Evolutionary conservation across 805 yeast genomes (phyloP).

Genomic region (Candida easanensis): DNA sequence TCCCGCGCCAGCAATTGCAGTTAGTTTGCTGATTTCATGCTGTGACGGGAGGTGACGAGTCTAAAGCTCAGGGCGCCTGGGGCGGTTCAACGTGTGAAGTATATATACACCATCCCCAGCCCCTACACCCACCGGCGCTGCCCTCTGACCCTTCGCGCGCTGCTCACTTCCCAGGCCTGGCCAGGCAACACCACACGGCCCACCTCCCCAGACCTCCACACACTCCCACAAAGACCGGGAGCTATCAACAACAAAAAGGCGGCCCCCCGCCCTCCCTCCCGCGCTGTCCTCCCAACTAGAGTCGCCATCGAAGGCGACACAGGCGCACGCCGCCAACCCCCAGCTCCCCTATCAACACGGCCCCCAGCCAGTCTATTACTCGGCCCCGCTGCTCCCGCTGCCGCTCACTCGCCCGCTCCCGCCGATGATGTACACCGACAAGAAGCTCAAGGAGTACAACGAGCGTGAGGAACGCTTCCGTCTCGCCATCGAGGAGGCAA

Average conservation of each 20-base stretch:
- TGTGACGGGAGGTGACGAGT: not conserved
- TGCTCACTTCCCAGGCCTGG: not conserved
- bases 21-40: conserved; percentile 1
- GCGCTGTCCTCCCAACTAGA: not conserved
- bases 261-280: not conserved
- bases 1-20: not conserved
- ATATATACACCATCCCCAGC: no score
- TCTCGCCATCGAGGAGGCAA: conserved; percentile 28
- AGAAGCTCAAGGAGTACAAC: conserved; percentile 29
- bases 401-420: conserved; percentile 14
- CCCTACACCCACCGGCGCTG: no score
- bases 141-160: not conserved
- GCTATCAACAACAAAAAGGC: conserved; percentile 1
- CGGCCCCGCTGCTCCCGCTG: conserved; percentile 7
- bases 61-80: not conserved
- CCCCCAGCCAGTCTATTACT: conserved; percentile 1
- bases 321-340: not conserved
- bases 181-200: not conserved
- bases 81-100: no score
- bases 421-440: conserved; percentile 24
- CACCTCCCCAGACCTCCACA: not conserved
- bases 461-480: conserved; percentile 29
- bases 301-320: not conserved
- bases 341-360: not conserved
- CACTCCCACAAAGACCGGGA: not conserved